Conservation (phyloP, 768 basidiomycete species). For the Amanita subjunquillea region DNA sequence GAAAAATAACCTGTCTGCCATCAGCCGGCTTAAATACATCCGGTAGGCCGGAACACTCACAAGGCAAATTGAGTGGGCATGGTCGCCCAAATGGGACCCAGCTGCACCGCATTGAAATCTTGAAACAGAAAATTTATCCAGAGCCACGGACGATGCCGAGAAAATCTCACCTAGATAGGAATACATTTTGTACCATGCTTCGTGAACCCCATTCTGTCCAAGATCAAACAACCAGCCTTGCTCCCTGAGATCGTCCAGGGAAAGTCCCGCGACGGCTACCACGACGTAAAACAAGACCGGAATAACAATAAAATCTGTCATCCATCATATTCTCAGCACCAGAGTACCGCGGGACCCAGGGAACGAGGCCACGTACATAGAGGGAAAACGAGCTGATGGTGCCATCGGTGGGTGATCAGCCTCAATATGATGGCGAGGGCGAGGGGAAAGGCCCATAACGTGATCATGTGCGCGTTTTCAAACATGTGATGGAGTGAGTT, state of each 20-base stretch:
- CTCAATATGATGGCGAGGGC: conserved; percentile 67
- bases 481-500: conserved; percentile 62
- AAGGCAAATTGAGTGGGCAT: conserved; percentile 92
- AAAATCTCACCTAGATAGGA: conserved; percentile 52
- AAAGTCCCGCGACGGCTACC: conserved; percentile 49
- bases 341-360: not conserved
- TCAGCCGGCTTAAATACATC: not conserved
- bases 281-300: conserved; percentile 79
- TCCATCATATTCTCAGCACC: not conserved
- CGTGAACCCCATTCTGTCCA: conserved; percentile 18
- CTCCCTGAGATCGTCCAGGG: conserved; percentile 48
- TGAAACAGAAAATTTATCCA: no score
- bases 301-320: conserved; percentile 67
- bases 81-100: conserved; percentile 64
- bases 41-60: conserved; percentile 26
- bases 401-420: conserved; percentile 66
- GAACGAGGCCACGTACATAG: conserved; percentile 42
- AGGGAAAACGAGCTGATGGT: conserved; percentile 90
- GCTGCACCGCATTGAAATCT: conserved; percentile 57
- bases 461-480: conserved; percentile 47
- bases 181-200: conserved; percentile 81
- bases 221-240: conserved; percentile 87
- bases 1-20: conserved; percentile 54
- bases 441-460: conserved; percentile 75
- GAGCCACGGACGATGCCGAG: not conserved